Evolutionary conservation across 208 protist species (phyloP).

Genomic region (Leishmania lainsoni): DNA sequence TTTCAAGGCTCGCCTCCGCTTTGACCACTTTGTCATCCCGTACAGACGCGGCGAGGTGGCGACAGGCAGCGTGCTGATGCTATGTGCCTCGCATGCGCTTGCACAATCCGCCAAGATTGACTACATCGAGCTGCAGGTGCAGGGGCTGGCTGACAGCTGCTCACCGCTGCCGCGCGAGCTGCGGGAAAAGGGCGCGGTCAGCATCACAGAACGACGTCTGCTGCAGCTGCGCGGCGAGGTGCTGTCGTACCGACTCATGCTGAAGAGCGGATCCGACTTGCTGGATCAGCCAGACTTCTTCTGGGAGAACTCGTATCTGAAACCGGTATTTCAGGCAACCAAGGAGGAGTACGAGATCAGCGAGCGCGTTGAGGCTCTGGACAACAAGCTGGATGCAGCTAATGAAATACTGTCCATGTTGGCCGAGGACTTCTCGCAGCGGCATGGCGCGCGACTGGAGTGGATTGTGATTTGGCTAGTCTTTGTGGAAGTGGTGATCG

Average conservation of each 20-base stretch:
- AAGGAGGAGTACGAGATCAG: conserved; percentile 75
- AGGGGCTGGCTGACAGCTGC: conserved; percentile 67
- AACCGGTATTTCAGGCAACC: conserved; percentile 77
- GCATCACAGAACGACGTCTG: conserved; percentile 64
- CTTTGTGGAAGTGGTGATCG: conserved; percentile 82
- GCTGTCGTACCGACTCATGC: conserved; percentile 74
- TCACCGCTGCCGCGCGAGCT: conserved; percentile 71
- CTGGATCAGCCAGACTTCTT: conserved; percentile 86
- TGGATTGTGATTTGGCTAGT: conserved; percentile 90
- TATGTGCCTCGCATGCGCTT: conserved; percentile 73
- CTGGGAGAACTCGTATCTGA: conserved; percentile 83
- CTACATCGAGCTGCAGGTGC: conserved; percentile 78
- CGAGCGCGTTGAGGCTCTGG: conserved; percentile 68
- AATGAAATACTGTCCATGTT: conserved; percentile 84
- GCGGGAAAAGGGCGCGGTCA: conserved; percentile 59
- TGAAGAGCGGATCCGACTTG: conserved; percentile 81
- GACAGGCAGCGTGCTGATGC: conserved; percentile 66
- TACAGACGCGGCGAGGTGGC: conserved; percentile 58
- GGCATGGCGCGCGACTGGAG: conserved; percentile 72
- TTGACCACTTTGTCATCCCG: conserved; percentile 81
- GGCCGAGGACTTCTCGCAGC: conserved; percentile 78
- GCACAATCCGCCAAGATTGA: conserved; percentile 86
- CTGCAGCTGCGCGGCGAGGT: conserved; percentile 75
- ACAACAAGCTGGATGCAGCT: conserved; percentile 76
- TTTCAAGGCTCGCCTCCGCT: conserved; percentile 62